These are phyloP conservation scores for Phytophthora podocarpi DNA, from an alignment of 352 stramenopile genomes.

Conservation along the genomic window DNA sequence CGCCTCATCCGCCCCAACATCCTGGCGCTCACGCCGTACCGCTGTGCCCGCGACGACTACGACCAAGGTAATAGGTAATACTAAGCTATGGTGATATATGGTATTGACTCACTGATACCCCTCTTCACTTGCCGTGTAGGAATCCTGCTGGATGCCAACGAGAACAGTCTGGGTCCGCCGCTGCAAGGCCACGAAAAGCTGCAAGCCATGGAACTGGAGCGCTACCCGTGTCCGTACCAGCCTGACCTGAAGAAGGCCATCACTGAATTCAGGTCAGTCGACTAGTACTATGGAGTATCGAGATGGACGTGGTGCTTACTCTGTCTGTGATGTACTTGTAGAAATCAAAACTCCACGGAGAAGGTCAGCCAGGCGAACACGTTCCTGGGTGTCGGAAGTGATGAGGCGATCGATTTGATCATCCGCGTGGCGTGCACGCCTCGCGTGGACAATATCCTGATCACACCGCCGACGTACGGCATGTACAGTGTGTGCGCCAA, in stretches of 20 bases:
- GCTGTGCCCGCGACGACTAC: conserved; percentile 97
- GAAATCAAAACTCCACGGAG: conserved; percentile 53
- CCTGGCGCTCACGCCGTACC: conserved; percentile 94
- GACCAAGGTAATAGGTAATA: conserved; percentile 56
- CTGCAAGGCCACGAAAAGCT: conserved; percentile 76
- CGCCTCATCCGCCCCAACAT: conserved; percentile 97
- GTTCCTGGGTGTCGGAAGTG: conserved; percentile 98
- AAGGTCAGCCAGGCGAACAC: conserved; percentile 92
- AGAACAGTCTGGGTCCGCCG: conserved; percentile 96
- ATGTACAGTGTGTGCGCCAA: conserved; percentile 99
- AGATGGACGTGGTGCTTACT: neutral
- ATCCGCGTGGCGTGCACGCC: conserved; percentile 97
- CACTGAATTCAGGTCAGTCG: conserved; percentile 69
- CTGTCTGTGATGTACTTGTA: conserved; percentile 16
- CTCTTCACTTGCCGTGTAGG: conserved; percentile 42
- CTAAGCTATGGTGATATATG: neutral
- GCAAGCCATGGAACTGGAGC: conserved; percentile 86
- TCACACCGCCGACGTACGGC: conserved; percentile 97
- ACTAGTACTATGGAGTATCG: conserved; percentile 14
- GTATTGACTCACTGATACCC: neutral
- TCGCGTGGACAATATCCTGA: conserved; percentile 93
- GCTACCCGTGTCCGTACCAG: conserved; percentile 97
- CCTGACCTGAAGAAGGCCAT: conserved; percentile 92
- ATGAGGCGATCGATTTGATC: conserved; percentile 98
- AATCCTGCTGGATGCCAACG: conserved; percentile 97